phyloP scores from a whole-genome alignment of 495 filamentous ascomycete genomes.

The Aspergillus asperescens region DNA sequence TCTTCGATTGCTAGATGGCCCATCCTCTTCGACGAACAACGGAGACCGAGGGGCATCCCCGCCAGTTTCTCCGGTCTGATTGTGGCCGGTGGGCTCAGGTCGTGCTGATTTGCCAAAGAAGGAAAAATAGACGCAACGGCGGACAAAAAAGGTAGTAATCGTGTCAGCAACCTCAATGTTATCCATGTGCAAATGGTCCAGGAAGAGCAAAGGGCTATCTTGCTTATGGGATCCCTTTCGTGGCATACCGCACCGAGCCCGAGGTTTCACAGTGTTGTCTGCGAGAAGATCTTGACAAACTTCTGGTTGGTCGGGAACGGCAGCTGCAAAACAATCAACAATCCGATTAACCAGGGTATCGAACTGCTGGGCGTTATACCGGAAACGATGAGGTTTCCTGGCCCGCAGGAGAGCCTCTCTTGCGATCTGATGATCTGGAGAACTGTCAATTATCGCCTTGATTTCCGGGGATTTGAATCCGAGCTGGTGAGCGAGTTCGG shows the following conservation, averaged over 20 bases:
- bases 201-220: slow-evolving; percentile 24
- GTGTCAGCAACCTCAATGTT: slow-evolving; percentile 10
- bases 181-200: slow-evolving; percentile 24
- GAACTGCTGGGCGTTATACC: slow-evolving; percentile 22
- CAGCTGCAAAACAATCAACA: slow-evolving; percentile 16
- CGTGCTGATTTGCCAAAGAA: slow-evolving; percentile 24
- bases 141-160: slow-evolving; percentile 29
- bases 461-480: slow-evolving; percentile 28
- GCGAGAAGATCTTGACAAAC: slow-evolving; percentile 3
- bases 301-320: slow-evolving; percentile 13
- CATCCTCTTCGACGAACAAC: neutral
- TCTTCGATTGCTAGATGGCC: neutral
- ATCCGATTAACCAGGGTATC: slow-evolving; percentile 21
- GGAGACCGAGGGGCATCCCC: neutral
- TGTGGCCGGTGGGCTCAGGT: neutral
- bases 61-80: neutral
- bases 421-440: slow-evolving; percentile 29
- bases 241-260: slow-evolving; percentile 19
- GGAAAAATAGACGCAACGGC: slow-evolving; percentile 29
- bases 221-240: slow-evolving; percentile 14
- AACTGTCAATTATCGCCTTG: slow-evolving; percentile 17
- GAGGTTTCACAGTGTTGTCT: slow-evolving; percentile 11
- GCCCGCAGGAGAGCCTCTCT: slow-evolving; percentile 28
- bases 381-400: slow-evolving; percentile 25
- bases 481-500: slow-evolving; percentile 22